phyloP scores from a whole-genome alignment of 1,284 basidiomycete genomes.

The Tilletia indica region DNA sequence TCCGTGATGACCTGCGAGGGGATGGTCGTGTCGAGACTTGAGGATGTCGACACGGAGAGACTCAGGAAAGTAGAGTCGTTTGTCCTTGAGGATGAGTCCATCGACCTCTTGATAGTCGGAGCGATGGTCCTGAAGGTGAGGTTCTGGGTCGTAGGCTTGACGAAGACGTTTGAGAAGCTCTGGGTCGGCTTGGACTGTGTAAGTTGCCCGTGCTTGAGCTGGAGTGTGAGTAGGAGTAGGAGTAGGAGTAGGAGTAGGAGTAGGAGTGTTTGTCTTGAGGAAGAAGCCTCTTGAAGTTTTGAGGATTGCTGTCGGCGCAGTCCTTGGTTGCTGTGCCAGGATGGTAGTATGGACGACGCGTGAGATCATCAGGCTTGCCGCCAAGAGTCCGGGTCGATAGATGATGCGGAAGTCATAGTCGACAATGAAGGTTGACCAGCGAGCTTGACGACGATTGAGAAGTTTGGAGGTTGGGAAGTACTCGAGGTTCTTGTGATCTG shows the following conservation, averaged over 20 bases:
- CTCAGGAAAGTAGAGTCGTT: constrained; percentile 18
- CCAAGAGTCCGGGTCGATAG: constrained; percentile 2
- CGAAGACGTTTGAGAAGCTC: background rate
- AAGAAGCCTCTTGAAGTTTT: constrained; percentile 13
- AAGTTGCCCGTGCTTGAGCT: too few relatives aligned
- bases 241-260: too few relatives aligned
- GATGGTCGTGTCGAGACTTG: constrained; percentile 13
- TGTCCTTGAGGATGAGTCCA: background rate
- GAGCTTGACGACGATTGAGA: constrained; percentile 14
- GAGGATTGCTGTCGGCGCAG: background rate
- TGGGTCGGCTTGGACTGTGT: too few relatives aligned
- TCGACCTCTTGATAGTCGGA: background rate
- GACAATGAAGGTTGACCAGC: background rate
- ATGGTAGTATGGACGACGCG: constrained; percentile 9
- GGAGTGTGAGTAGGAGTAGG: too few relatives aligned
- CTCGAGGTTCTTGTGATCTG: constrained; percentile 24
- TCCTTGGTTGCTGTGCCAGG: background rate
- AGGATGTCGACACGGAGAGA: background rate
- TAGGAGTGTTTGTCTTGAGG: background rate
- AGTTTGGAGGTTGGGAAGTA: constrained; percentile 23
- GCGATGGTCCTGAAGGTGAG: constrained; percentile 2
- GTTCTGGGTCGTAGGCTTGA: background rate
- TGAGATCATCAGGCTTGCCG: constrained; percentile 7
- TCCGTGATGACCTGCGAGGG: constrained; percentile 15
- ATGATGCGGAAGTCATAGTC: constrained; percentile 3